Evolutionary conservation across 2,329 filamentous ascomycete species (phyloP).

Genomic region (Pseudogymnoascus sp.): DNA sequence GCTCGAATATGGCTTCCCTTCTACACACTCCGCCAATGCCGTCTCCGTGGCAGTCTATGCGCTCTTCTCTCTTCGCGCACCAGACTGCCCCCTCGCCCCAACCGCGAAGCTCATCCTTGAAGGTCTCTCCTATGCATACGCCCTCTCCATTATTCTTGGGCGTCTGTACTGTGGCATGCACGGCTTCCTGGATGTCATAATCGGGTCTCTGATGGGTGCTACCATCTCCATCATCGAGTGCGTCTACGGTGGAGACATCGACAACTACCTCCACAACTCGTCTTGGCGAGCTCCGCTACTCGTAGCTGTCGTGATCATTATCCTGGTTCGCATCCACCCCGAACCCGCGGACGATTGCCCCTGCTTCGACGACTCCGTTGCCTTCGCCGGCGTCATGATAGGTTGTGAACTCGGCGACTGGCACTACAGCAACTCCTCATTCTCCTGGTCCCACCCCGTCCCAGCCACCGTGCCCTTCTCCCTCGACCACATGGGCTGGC

Average conservation of each 20-base stretch:
- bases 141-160: constrained; percentile 79
- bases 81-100: constrained; percentile 52
- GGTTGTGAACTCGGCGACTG: constrained; percentile 76
- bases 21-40: constrained; percentile 93
- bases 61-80: constrained; percentile 59
- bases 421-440: constrained; percentile 50
- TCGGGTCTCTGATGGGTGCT: constrained; percentile 71
- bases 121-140: constrained; percentile 70
- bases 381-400: constrained; percentile 84
- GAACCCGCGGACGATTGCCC: constrained; percentile 96
- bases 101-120: constrained; percentile 56
- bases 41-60: constrained; percentile 87
- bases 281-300: constrained; percentile 56
- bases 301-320: constrained; percentile 56
- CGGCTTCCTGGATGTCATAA: constrained; percentile 82
- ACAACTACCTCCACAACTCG: constrained; percentile 60
- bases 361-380: constrained; percentile 92
- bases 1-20: constrained; percentile 94
- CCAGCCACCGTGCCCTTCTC: constrained; percentile 54
- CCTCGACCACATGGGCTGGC: constrained; percentile 56
- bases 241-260: constrained; percentile 52
- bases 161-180: constrained; percentile 98
- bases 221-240: constrained; percentile 51
- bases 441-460: constrained; percentile 42
- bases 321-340: constrained; percentile 80